Evolutionary conservation across 2,329 filamentous ascomycete species (phyloP).

Genomic region (Diaporthe sp.): DNA sequence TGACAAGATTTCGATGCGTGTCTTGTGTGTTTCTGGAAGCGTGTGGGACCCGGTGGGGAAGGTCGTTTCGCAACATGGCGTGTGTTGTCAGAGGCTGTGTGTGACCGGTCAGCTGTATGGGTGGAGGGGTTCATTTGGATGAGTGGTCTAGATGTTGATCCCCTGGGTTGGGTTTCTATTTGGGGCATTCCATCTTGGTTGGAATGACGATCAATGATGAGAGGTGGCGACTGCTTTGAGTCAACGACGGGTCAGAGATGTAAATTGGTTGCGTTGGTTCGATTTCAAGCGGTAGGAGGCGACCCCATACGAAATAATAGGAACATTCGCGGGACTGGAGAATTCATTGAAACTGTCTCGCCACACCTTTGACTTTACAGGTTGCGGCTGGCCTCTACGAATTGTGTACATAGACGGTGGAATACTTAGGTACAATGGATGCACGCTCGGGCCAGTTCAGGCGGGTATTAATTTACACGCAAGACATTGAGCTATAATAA

Average conservation of each 20-base stretch:
- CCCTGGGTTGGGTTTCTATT: not conserved
- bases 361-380: too few relatives aligned
- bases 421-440: not conserved
- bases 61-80: not conserved
- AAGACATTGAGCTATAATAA: too few relatives aligned
- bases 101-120: not conserved
- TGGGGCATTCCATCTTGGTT: not conserved
- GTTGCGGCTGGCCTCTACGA: not conserved
- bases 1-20: too few relatives aligned
- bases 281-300: not conserved
- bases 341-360: not conserved
- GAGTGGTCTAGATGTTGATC: not conserved
- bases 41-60: not conserved
- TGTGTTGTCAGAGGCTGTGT: not conserved
- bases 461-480: not conserved
- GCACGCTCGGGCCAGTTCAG: not conserved
- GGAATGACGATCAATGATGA: not conserved
- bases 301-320: too few relatives aligned
- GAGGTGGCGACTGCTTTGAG: not conserved
- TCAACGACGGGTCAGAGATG: not conserved
- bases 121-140: not conserved
- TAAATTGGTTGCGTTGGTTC: not conserved
- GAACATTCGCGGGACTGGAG: not conserved
- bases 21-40: not conserved
- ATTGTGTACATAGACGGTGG: not conserved